These are phyloP conservation scores for Pseudozyma pruni DNA, from an alignment of 1,284 basidiomycete genomes.

Conservation along the genomic window DNA sequence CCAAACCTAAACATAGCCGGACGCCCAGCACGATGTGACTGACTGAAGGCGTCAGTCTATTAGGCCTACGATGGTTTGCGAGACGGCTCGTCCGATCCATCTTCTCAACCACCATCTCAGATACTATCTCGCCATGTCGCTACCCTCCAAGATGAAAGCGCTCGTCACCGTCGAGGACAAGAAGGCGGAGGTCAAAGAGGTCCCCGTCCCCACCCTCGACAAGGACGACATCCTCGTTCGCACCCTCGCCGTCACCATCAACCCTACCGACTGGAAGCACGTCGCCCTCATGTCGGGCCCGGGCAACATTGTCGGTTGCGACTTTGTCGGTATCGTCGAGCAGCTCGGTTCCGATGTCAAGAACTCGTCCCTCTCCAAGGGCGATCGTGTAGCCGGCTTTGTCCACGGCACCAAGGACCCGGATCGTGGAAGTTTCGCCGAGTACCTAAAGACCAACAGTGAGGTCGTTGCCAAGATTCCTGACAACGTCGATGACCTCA, in stretches of 20 bases:
- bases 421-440: slow-evolving; percentile 66
- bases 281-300: slow-evolving; percentile 67
- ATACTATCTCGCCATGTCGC: slow-evolving; percentile 14
- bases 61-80: too few species aligned
- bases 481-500: slow-evolving; percentile 35
- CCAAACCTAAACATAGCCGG: too few species aligned
- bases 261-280: slow-evolving; percentile 67
- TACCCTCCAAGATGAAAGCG: slow-evolving; percentile 50
- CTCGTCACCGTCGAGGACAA: slow-evolving; percentile 51
- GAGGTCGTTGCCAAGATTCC: slow-evolving; percentile 55
- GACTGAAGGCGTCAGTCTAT: too few species aligned
- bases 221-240: slow-evolving; percentile 53
- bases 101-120: background rate
- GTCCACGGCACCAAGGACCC: slow-evolving; percentile 69
- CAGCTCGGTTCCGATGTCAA: slow-evolving; percentile 68
- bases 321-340: slow-evolving; percentile 74
- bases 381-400: slow-evolving; percentile 73
- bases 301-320: slow-evolving; percentile 72
- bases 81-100: background rate
- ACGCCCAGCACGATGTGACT: too few species aligned
- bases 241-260: slow-evolving; percentile 55
- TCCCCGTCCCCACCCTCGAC: slow-evolving; percentile 52
- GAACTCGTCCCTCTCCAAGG: slow-evolving; percentile 70
- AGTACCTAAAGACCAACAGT: slow-evolving; percentile 65
- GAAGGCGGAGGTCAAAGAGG: slow-evolving; percentile 47